Evolutionary conservation across 768 basidiomycete species (phyloP), one percentile per base, ranked within the genome.

Genomic region (Mycena indigotica): DNA sequence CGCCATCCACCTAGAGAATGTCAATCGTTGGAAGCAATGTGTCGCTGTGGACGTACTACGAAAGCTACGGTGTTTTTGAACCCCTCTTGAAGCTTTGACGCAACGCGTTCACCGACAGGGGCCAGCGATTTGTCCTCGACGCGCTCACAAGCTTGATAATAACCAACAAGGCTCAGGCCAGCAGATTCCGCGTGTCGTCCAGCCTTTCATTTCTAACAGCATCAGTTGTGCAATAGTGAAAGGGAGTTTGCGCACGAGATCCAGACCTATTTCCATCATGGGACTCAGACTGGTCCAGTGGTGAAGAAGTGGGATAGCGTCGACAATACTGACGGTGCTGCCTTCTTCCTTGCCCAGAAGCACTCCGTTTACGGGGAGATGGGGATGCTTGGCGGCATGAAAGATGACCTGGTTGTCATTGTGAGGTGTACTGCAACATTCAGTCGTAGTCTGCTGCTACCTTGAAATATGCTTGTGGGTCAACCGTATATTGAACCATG

Each of bases 251-350:
- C 85, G 63, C 62, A 89, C 90, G 66, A 91, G 73, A 65, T 90
- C 88, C 39, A 92, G 79, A 24, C 89, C 91, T 58, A 91, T 85
- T 68, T 92, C 90, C 87, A 91, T 91, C 86, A 89, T 89, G 3
- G 89, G 88, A 59, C 86, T 88, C 52, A 94, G 77, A 64, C 81
- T 86, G 5, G 89, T 91, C 91, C 91, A 93, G 67, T 91, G 86
- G 67, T 94, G 91, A 50, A 91, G 80, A 30, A 94, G 77, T 16
- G 92, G 92, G 35, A 94, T 76, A 2, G 85, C 81, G 66, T 93
- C 90, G 49, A 76, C 73, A 49, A 89, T 80, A 53, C 70, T 69
- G 40, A 89, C 80, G 1, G 66, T 65, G 21, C 70, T 67, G 2
- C 60, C 52, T 17, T 66, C 55, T 45, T 74, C 69, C 28, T 75